Evolutionary conservation across 139 green algal genomes (phyloP).

Genomic region (Mesostigma viride): DNA sequence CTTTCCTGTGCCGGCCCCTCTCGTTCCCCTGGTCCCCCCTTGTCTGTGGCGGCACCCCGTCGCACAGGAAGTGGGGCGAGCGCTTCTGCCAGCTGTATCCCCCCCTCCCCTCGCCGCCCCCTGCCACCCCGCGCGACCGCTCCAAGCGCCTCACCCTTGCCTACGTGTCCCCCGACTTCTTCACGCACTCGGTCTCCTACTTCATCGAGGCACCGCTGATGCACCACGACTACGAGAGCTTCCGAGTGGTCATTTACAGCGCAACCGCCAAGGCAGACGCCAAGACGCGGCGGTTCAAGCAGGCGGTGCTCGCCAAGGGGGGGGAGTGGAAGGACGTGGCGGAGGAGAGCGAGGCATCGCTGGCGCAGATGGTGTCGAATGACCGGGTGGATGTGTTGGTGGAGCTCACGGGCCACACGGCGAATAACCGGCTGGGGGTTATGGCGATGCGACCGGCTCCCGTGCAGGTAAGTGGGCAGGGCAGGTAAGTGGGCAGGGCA

Average conservation of each 20-base stretch:
- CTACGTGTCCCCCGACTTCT: conserved; percentile 91
- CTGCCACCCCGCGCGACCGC: neutral
- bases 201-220: conserved; percentile 86
- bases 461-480: conserved; percentile 49
- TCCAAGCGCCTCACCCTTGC: conserved; percentile 48
- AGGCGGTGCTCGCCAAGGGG: conserved; percentile 42
- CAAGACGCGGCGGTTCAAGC: conserved; percentile 64
- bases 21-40: too few species aligned
- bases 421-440: conserved; percentile 83
- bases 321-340: conserved; percentile 49
- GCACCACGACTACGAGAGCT: conserved; percentile 43
- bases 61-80: conserved; percentile 45
- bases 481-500: neutral
- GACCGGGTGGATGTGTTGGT: conserved; percentile 89
- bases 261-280: conserved; percentile 44
- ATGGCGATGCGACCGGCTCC: conserved; percentile 71
- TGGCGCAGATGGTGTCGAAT: conserved; percentile 42
- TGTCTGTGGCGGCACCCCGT: neutral
- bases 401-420: conserved; percentile 93
- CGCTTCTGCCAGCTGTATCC: conserved; percentile 45
- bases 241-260: conserved; percentile 46
- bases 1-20: too few species aligned
- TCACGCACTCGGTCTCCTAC: conserved; percentile 91
- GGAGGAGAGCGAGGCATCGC: conserved; percentile 11
- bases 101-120: conserved; percentile 38